Evolutionary conservation across 2,329 filamentous ascomycete species (phyloP), one percentile per base, ranked within the genome.

Genomic region (Cryphonectria parasitica): DNA sequence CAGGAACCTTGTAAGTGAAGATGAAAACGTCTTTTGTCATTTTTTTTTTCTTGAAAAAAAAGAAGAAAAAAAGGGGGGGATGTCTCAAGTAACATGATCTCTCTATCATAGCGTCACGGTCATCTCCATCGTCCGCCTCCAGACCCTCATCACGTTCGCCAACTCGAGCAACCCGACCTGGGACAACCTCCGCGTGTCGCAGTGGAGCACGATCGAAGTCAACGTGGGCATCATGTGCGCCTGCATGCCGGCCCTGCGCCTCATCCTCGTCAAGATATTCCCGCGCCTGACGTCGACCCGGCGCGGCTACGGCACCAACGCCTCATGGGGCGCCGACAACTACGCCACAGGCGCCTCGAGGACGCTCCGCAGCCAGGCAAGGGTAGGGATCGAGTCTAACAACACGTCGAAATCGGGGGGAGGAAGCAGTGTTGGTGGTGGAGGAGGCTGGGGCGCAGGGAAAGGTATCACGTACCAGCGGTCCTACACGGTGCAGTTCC

Each of bases 1-100:
- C 85, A 3, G 84, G 84, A 6, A 77, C 78, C 2, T 81, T 81
- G 77, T 78, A 65, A 64, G 75, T 39, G 36, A 2, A 39, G 0
- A 2, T 3, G 13, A 39, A 11, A 13, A 10, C 3, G 36, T 39
- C 36, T 39, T 39, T 39, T 39, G 36, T 74, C 2, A 13, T 13
- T 39, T 2, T 11, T 11, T 11, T 11, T 0, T 39, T 2, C 2
- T 2, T 0, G 10, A 13, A 39, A 39, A 34, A 34, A 34, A 34
- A 34, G 34, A 34, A 34, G 34, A 34, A 39, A 2, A 39, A 39
- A 39, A 39, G 13, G 10, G 8, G 8, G 8, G 36, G 22, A 49
- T 49, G 22, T 49, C 22, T n/a, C 45, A n/a, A 49, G 45, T 69
- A 34, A 69, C 25, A 45, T 25, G 13, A n/a, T 17, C 19, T 68